Base-by-base conservation (phyloP, 345 rosid genomes). In the Raphanus raphanistrum region DNA sequence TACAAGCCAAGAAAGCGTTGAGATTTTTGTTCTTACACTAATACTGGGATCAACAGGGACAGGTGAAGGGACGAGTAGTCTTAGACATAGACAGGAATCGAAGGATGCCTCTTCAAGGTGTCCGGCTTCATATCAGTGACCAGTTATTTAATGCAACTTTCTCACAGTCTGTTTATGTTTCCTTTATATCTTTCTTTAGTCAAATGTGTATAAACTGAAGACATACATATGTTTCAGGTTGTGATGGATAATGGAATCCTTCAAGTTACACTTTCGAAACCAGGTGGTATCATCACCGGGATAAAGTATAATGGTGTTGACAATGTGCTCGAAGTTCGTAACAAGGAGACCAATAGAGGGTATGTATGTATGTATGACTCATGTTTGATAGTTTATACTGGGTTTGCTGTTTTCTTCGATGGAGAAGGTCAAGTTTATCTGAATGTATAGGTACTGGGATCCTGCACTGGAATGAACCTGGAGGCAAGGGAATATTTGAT, bases 261-360 rank as follows among this genome's bases (percentile, higher is more conserved):
- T 12, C 89, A 87, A 85, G 86, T 91, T 61, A 88, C 92, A 8
- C 70, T 89, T 26, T 87, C 97, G 2, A 88, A 84, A 1, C 94
- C 97, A 10, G 94, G 88, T 8, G 94, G 97, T 15, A 87, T 87
- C 29, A 87, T 91, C 29, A 88, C 91, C 15, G 88, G 92, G n/a
- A 87, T 91, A 9, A 79, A 61, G 61, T 91, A 82, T 59, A 73
- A 72, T 38, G 89, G 89, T 63, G 71, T 91, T 5, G 97, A 89
- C 81, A 89, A 89, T 83, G 76, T 91, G 85, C 97, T 91, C 13
- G 97, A 88, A 82, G 78, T 86, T 83, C 88, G 76, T 72, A 91
- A 91, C 69, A 87, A 87, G 77, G 97, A 89, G 82, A 83, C 90
- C 28, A 88, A 91, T 73, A 85, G 97, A 86, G 97, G 97, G 97